These are phyloP conservation scores for Zostera marina DNA, from an alignment of 116 monocot genomes.

Conservation along the genomic window DNA sequence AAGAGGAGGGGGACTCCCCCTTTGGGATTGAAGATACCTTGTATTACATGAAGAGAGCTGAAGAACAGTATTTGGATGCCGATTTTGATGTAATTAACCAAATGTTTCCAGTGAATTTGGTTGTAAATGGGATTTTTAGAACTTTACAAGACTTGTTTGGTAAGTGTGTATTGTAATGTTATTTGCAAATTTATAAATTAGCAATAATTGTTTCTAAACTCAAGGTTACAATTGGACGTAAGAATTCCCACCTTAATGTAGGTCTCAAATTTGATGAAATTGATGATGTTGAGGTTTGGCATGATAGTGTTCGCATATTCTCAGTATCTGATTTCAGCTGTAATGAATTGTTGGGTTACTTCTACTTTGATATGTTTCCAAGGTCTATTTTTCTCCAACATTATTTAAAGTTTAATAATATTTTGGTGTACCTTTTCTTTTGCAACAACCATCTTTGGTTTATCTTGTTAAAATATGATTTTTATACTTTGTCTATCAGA, in stretches of 20 bases:
- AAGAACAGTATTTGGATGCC: slow-evolving; percentile 47
- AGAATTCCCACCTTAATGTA: slow-evolving; percentile 11
- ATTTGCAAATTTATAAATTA: too few species aligned
- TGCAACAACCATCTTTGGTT: neutral
- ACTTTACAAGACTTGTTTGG: slow-evolving; percentile 86
- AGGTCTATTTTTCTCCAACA: slow-evolving; percentile 32
- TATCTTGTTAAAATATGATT: neutral
- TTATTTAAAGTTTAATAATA: neutral
- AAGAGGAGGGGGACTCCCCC: slow-evolving; percentile 61
- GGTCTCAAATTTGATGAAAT: slow-evolving; percentile 71
- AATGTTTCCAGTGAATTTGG: slow-evolving; percentile 68
- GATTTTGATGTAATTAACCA: slow-evolving; percentile 58
- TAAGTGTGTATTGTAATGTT: slow-evolving; percentile 19
- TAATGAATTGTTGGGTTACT: slow-evolving; percentile 75
- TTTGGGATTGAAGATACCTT: slow-evolving; percentile 83
- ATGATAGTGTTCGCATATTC: slow-evolving; percentile 65
- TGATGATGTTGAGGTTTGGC: slow-evolving; percentile 72
- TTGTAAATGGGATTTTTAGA: slow-evolving; percentile 74
- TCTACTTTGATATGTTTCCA: slow-evolving; percentile 75
- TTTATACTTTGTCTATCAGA: slow-evolving; percentile 13
- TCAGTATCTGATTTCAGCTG: slow-evolving; percentile 59
- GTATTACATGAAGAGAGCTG: slow-evolving; percentile 85
- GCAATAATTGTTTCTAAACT: neutral
- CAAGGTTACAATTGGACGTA: neutral
- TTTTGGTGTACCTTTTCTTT: neutral